Base-by-base conservation (phyloP, 2,329 filamentous ascomycete species). In the Plectosphaerella sp. region DNA sequence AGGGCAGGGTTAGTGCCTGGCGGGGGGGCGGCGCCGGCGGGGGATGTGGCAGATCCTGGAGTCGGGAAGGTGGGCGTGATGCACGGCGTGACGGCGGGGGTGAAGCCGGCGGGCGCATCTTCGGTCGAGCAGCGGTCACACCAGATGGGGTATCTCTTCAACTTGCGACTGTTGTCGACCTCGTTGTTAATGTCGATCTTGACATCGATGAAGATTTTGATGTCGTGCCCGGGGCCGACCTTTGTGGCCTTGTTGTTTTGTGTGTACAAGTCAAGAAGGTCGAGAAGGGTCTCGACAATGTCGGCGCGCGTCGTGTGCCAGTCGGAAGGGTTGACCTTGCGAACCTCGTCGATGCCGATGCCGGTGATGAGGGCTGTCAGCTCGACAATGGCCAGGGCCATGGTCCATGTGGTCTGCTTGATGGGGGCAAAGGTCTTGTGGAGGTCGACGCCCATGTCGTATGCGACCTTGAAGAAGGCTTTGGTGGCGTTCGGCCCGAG, bases 351-450 rank as follows among this genome's bases (percentile, higher is more conserved):
- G 8, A 82, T 60, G 43, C 82, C 77, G 39, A 77, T 73, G 48
- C 78, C 79, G 35, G 82, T 76, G 52, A 97, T 70, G 24, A 89
- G 79, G 0, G 86, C 83, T 1, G 92, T 87, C 36, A 97, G 80
- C 69, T 96, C 91, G 11, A 96, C 73, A 58, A 90, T 83, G 10
- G 88, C 87, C 62, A 96, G 81, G 1, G 89, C 90, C 79, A 97
- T 86, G 14, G 90, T 88, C n/a, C 88, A 83, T 0, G 89, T 89
- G 1, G 86, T 89, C 62, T 96, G 90, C 73, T 97, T 97, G 53
- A 97, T 78, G 9, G 92, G 92, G 1, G 91, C 87, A 68, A 94
- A 95, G 0, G 94, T 99, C 64, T 92, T 90, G 72, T 97, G 96
- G 46, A 96, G 75, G 69, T 99, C 94, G 49, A 93, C 82, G 46